These are phyloP conservation scores for Pyrus hybrid DNA, from an alignment of 331 rosid genomes.

Conservation along the genomic window DNA sequence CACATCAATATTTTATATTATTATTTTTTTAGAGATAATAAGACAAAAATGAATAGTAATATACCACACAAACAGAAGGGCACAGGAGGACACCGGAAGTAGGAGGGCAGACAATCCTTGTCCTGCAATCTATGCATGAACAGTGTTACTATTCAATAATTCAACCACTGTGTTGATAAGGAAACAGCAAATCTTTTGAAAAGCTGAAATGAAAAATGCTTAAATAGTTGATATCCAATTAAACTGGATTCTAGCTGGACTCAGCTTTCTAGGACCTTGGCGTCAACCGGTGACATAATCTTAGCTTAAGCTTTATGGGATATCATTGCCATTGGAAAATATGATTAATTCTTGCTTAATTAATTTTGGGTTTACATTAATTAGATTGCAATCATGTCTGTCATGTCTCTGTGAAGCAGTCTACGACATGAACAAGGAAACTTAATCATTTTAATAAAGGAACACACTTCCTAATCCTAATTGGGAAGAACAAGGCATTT, in stretches of 20 bases:
- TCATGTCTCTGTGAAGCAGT: conserved; percentile 32
- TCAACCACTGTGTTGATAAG: neutral
- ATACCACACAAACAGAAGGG: too few species aligned
- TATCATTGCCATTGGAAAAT: conserved; percentile 30
- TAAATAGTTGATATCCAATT: conserved; percentile 43
- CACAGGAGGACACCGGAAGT: too few species aligned
- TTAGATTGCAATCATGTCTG: conserved; percentile 28
- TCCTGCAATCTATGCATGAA: conserved; percentile 5
- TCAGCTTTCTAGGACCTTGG: neutral
- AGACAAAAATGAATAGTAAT: too few species aligned
- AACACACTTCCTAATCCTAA: conserved; percentile 37
- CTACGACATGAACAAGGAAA: conserved; percentile 2
- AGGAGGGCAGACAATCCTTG: too few species aligned
- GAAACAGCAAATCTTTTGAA: conserved; percentile 19
- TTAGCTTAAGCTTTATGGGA: conserved; percentile 41
- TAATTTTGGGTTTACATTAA: conserved; percentile 32
- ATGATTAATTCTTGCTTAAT: conserved; percentile 15
- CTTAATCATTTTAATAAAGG: conserved; percentile 1
- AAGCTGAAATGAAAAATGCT: conserved; percentile 2
- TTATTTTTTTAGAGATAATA: too few species aligned
- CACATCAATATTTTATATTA: too few species aligned
- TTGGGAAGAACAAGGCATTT: conserved; percentile 33
- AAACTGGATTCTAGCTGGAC: conserved; percentile 59
- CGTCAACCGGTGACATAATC: too few species aligned
- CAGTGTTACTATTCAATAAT: conserved; percentile 2